phyloP scores from a whole-genome alignment of 176 grass and related monocot genomes.

The Thalia dealbata region DNA sequence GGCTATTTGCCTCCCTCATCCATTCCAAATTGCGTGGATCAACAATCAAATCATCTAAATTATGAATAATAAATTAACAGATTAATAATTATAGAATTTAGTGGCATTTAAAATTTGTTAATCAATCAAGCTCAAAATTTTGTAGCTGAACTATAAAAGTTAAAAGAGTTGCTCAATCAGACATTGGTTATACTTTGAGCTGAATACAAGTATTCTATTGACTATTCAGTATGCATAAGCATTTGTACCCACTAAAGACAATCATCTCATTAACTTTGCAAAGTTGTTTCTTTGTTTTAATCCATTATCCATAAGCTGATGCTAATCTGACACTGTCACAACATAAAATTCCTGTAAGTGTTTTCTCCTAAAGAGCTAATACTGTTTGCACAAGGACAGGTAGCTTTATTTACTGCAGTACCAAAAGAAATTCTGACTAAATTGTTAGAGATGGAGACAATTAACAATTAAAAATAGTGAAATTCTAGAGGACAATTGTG shows the following conservation, averaged over 20 bases:
- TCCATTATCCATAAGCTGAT: too few species aligned
- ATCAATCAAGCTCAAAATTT: not conserved
- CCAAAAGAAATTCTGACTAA: not conserved
- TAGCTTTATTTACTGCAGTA: not conserved
- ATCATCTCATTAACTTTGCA: not conserved
- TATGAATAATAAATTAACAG: conserved; percentile 16
- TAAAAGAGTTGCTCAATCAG: not conserved
- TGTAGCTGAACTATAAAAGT: not conserved
- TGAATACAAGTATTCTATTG: not conserved
- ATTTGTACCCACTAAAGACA: not conserved
- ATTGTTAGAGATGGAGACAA: too few species aligned
- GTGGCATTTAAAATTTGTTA: not conserved
- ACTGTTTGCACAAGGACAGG: not conserved
- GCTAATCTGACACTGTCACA: not conserved
- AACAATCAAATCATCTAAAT: conserved; percentile 83
- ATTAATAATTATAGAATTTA: conserved; percentile 4
- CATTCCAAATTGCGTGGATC: conserved; percentile 96
- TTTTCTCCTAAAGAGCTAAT: not conserved
- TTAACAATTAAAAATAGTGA: not conserved
- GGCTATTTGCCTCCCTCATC: conserved; percentile 91
- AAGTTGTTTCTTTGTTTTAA: not conserved
- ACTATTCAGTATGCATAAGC: not conserved
- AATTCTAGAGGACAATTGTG: not conserved
- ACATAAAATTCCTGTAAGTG: not conserved
- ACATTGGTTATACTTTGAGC: not conserved